A percentile compares a stretch with the other conserved stretches of the same genome.
Evolutionary conservation across 768 basidiomycete genomes (phyloP).

Genomic region (Tephrocybe sp.): DNA sequence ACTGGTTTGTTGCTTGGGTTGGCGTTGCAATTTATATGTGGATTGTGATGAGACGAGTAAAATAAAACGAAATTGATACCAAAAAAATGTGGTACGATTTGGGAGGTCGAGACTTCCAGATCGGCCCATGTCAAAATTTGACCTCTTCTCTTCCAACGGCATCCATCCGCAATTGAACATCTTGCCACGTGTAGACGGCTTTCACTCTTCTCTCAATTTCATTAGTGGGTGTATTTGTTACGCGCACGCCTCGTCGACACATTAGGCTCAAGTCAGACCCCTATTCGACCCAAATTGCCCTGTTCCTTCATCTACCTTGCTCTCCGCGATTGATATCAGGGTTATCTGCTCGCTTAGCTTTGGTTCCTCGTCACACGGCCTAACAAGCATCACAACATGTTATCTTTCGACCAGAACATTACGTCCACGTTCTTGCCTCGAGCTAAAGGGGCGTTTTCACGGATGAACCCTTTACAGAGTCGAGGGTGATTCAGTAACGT

Average conservation of each 20-base stretch:
- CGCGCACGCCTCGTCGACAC: neutral
- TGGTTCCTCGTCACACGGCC: slow-evolving; percentile 4
- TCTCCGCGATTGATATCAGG: slow-evolving; percentile 5
- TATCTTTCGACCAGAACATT: neutral
- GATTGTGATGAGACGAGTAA: slow-evolving; percentile 30
- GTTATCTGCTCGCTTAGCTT: neutral
- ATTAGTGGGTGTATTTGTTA: neutral
- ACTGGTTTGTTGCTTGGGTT: slow-evolving; percentile 11
- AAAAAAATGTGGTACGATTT: slow-evolving; percentile 48
- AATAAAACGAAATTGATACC: slow-evolving; percentile 29
- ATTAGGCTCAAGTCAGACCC: neutral
- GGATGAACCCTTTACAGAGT: neutral
- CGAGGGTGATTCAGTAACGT: no score
- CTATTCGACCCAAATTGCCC: neutral
- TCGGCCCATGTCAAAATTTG: slow-evolving; percentile 6
- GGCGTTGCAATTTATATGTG: slow-evolving; percentile 23
- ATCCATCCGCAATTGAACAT: neutral
- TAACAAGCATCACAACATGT: neutral
- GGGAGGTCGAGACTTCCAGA: slow-evolving; percentile 1
- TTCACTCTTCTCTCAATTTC: neutral
- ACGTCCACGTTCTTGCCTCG: neutral
- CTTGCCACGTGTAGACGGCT: no score
- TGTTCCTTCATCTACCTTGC: neutral
- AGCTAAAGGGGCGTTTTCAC: neutral
- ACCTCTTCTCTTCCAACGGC: neutral